Conservation (phyloP, 345 rosid genomes). For the Geranium brycei region DNA sequence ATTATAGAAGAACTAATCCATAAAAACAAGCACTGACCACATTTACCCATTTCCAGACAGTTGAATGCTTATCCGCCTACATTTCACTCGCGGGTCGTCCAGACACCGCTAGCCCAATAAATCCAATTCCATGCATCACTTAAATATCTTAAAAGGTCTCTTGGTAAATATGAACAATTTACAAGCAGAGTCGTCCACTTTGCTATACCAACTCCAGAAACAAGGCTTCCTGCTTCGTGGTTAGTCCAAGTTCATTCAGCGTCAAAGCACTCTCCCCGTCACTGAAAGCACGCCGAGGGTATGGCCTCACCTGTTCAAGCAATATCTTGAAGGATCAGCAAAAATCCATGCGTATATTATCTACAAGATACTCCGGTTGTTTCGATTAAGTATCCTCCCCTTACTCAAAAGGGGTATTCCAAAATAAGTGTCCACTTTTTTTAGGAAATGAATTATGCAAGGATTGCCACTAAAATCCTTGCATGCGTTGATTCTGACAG, state of each 20-base stretch:
- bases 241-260: constrained; percentile 74
- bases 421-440: too few relatives aligned
- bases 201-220: constrained; percentile 72
- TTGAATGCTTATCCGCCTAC: too few relatives aligned
- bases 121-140: neutral
- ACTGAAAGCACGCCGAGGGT: constrained; percentile 83
- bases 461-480: too few relatives aligned
- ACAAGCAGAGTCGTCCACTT: neutral
- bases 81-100: too few relatives aligned
- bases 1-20: neutral
- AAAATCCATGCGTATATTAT: neutral
- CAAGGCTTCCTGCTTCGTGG: constrained; percentile 91
- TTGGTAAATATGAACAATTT: neutral
- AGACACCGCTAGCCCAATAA: neutral
- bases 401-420: too few relatives aligned
- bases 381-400: too few relatives aligned
- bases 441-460: too few relatives aligned
- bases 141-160: neutral
- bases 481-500: too few relatives aligned
- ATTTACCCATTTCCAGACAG: too few relatives aligned
- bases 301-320: constrained; percentile 84
- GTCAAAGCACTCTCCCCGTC: constrained; percentile 56
- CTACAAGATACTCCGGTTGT: too few relatives aligned
- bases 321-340: neutral
- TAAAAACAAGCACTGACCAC: neutral